phyloP scores from a whole-genome alignment of 345 rosid genomes.

The Adansonia digitata region DNA sequence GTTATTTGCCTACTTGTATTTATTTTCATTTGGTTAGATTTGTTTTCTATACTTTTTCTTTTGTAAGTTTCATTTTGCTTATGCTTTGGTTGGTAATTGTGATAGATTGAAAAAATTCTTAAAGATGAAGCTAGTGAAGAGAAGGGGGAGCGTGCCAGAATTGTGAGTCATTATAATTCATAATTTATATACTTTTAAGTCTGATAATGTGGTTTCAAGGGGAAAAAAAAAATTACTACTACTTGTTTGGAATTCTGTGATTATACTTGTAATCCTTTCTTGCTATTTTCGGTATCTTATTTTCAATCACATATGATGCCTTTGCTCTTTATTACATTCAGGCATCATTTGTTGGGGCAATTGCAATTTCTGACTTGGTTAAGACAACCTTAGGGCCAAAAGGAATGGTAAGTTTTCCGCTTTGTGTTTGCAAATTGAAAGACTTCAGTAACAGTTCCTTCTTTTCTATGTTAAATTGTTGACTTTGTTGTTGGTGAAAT shows the following conservation, averaged over 20 bases:
- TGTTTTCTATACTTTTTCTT: background rate
- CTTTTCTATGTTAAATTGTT: background rate
- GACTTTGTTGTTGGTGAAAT: constrained; percentile 18
- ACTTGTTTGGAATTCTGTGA: background rate
- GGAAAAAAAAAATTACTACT: background rate
- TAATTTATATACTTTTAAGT: background rate
- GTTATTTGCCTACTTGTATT: constrained; percentile 5
- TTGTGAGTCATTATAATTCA: constrained; percentile 43
- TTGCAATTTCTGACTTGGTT: constrained; percentile 86
- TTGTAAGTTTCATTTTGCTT: background rate
- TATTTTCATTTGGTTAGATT: background rate
- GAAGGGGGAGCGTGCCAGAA: constrained; percentile 93
- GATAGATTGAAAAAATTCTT: constrained; percentile 55
- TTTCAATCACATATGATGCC: background rate
- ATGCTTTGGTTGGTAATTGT: constrained; percentile 11
- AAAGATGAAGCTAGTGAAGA: constrained; percentile 94
- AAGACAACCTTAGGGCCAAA: constrained; percentile 96
- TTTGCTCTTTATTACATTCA: constrained; percentile 14
- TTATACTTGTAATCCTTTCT: background rate
- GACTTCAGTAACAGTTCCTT: background rate
- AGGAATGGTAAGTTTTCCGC: constrained; percentile 71
- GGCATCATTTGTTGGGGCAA: constrained; percentile 95
- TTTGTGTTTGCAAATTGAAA: background rate
- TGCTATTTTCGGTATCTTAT: background rate
- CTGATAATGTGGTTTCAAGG: background rate